phyloP scores from a whole-genome alignment of 73 alveolate species.

The Loxodes magnus region DNA sequence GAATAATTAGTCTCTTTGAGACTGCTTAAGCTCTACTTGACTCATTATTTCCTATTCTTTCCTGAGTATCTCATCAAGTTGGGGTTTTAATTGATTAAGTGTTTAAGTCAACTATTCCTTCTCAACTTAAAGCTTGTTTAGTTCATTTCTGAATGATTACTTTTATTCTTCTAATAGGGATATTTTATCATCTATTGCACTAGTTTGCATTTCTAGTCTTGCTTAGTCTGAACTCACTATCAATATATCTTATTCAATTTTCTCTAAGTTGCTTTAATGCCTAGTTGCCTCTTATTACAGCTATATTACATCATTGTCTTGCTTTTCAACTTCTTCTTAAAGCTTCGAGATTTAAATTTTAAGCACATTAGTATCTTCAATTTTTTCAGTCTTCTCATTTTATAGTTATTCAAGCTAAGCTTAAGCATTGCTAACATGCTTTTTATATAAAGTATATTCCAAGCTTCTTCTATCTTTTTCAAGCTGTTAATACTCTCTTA shows the following conservation, averaged over 20 bases:
- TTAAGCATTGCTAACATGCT: conserved; percentile 34
- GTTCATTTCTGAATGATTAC: conserved; percentile 23
- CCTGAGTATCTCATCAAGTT: neutral
- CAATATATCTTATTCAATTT: conserved; percentile 15
- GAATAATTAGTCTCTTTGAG: conserved; percentile 12
- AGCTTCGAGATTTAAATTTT: conserved; percentile 18
- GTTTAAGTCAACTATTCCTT: conserved; percentile 12
- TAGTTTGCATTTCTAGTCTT: conserved; percentile 30
- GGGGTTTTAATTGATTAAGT: conserved; percentile 6
- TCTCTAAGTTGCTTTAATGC: conserved; percentile 23
- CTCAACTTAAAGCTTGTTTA: conserved; percentile 5
- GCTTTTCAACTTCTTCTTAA: conserved; percentile 31
- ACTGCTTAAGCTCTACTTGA: neutral
- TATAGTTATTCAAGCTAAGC: conserved; percentile 30
- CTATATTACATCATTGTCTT: no score
- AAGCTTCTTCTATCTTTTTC: conserved; percentile 49
- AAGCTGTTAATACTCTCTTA: conserved; percentile 31
- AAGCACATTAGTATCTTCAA: conserved; percentile 31
- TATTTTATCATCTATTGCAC: conserved; percentile 30
- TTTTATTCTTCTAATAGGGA: conserved; percentile 29
- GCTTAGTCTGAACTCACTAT: conserved; percentile 19
- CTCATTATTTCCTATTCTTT: conserved; percentile 1
- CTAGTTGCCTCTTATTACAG: no score
- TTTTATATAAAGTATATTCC: conserved; percentile 41
- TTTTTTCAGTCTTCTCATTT: conserved; percentile 26